Percentiles rank a stretch among this genome's conserved stretches.
Conservation (phyloP, 2,329 filamentous ascomycete genomes). For the Epichloe aotearoae region DNA sequence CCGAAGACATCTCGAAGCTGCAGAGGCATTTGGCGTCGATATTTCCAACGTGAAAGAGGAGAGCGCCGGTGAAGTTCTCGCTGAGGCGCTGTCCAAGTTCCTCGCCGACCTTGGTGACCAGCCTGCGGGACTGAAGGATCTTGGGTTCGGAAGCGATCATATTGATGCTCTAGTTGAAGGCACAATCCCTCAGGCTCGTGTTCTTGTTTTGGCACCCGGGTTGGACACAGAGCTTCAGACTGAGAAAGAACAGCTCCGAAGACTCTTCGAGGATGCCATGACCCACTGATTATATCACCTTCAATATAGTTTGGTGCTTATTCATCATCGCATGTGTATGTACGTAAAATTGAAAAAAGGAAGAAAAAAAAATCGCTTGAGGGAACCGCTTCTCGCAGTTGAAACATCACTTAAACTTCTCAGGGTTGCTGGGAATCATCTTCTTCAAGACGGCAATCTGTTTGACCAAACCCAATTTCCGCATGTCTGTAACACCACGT, state of each 20-base stretch:
- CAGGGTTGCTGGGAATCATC: conserved; percentile 51
- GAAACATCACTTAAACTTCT: conserved; percentile 29
- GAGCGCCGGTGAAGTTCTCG: conserved; percentile 76
- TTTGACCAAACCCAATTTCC: conserved; percentile 49
- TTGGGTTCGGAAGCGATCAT: conserved; percentile 67
- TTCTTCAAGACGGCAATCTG: conserved; percentile 55
- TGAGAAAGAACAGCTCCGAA: conserved; percentile 59
- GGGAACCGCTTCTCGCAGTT: background rate
- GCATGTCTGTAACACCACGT: conserved; percentile 47
- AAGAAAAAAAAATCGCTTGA: too few species aligned
- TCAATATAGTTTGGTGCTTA: too few species aligned
- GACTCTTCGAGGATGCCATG: conserved; percentile 52
- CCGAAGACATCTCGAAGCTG: conserved; percentile 77
- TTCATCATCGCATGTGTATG: too few species aligned
- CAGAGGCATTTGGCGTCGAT: conserved; percentile 84
- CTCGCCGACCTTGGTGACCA: conserved; percentile 77
- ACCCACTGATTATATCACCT: conserved; percentile 14
- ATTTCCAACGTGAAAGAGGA: conserved; percentile 77
- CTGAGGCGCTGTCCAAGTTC: conserved; percentile 72
- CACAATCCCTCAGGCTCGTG: conserved; percentile 81
- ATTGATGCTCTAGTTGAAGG: conserved; percentile 82
- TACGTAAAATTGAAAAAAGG: background rate
- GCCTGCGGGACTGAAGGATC: conserved; percentile 66
- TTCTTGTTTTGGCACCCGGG: conserved; percentile 81
- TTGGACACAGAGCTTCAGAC: conserved; percentile 55